Evolutionary conservation across 2,329 filamentous ascomycete species (phyloP), one percentile per base, ranked within the genome.

Genomic region (Colletotrichum truncatum): DNA sequence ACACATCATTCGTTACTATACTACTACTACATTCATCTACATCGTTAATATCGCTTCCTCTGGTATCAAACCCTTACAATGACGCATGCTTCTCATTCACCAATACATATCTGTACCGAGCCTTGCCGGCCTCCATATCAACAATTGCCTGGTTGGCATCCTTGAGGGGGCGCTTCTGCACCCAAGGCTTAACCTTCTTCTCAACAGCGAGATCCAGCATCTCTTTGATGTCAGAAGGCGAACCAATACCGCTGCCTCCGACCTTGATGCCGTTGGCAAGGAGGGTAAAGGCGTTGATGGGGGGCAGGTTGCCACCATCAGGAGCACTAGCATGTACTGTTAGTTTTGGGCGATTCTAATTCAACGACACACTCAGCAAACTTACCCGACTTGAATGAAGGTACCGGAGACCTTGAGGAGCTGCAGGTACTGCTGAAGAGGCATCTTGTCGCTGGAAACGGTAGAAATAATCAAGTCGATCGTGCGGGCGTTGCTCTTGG

Each of bases 391-490:
- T 48, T 73, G 71, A 16, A 73, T 69, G 53, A 68, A 64, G 46
- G 60, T 70, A 14, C 71, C 71, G 55, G 69, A 54, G 2, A 71
- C 60, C 25, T 67, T 68, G 9, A 73, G 67, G 4, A 93, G 79
- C 14, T 78, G 73, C 61, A 93, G 79, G 75, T 93, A 93, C 41
- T 85, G 77, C 49, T 77, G 74, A 12, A 92, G 72, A 0, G 89
- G 89, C 67, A 68, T 68, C 56, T 68, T 68, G 4, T 67, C 64
- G 64, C 67, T 68, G 2, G 85, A 86, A 6, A 88, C 84, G 0
- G 88, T 90, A 61, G 77, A 85, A 58, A 90, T 74, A 70, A 90
- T 88, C 11, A 90, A 74, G 70, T 90, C 87, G 57, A 90, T 79
- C 4, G 78, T 80, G 14, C 79, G 75, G 21, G 77, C 77, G 67